phyloP scores from a whole-genome alignment of 257 asterid species.

The Capsicum rhomboideum region DNA sequence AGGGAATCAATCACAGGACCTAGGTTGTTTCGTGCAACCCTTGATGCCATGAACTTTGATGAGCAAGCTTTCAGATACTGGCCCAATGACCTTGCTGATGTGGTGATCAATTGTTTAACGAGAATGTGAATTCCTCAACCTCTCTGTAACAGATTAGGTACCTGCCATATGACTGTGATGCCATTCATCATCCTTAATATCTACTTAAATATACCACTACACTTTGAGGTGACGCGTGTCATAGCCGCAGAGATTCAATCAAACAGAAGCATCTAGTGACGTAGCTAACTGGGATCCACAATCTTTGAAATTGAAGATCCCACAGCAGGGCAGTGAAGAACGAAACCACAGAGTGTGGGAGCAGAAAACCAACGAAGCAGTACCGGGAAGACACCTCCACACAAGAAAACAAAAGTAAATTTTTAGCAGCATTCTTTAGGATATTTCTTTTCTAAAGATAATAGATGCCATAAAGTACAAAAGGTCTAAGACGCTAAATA shows the following conservation, averaged over 20 bases:
- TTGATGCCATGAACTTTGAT: not conserved
- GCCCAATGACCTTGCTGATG: not conserved
- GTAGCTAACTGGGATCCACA: conserved; percentile 89
- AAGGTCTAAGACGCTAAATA: not conserved
- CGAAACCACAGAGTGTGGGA: conserved; percentile 80
- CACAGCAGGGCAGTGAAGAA: conserved; percentile 73
- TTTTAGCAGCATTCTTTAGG: conserved; percentile 38
- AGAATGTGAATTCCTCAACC: conserved; percentile 9
- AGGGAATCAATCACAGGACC: not conserved
- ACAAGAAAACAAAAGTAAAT: conserved; percentile 55
- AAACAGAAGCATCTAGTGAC: conserved; percentile 74
- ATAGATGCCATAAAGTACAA: conserved; percentile 29
- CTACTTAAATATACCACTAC: conserved; percentile 44
- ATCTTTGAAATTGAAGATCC: conserved; percentile 87
- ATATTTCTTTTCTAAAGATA: conserved; percentile 18
- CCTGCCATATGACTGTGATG: conserved; percentile 64
- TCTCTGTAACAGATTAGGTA: conserved; percentile 32
- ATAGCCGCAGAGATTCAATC: conserved; percentile 63
- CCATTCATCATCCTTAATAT: conserved; percentile 38
- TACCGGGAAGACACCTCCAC: conserved; percentile 83
- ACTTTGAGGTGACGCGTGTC: conserved; percentile 51
- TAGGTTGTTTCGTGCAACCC: not conserved
- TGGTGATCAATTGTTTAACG: not conserved
- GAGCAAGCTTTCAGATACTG: not conserved
- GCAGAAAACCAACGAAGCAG: conserved; percentile 92